A percentile compares a stretch with the other conserved stretches of the same genome.
Evolutionary conservation across 176 grass and related monocot species (phyloP).

Genomic region (Coix lacrymajobi): DNA sequence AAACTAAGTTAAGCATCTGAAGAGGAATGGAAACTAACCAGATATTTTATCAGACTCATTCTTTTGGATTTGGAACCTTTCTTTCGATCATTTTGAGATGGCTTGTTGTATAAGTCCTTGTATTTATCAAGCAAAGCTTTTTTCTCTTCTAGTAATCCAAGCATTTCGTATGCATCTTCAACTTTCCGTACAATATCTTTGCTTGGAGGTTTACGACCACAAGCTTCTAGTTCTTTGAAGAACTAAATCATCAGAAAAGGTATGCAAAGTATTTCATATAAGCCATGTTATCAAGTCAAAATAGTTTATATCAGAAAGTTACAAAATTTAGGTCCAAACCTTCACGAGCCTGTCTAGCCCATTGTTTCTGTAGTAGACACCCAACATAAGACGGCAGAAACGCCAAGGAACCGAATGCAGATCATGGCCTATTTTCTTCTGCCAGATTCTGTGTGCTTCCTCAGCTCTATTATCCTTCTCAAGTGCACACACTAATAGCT

Average conservation of each 20-base stretch:
- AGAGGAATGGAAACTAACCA: slow-evolving; percentile 17
- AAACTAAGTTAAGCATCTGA: background rate
- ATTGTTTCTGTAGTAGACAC: slow-evolving; percentile 92
- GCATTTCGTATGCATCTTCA: slow-evolving; percentile 78
- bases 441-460: slow-evolving; percentile 82
- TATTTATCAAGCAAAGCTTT: slow-evolving; percentile 61
- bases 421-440: slow-evolving; percentile 67
- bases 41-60: slow-evolving; percentile 1
- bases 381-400: slow-evolving; percentile 76
- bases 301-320: slow-evolving; percentile 1
- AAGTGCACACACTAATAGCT: slow-evolving; percentile 72
- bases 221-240: slow-evolving; percentile 64
- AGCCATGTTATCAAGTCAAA: background rate
- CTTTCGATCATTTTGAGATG: slow-evolving; percentile 27
- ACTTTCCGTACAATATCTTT: slow-evolving; percentile 73
- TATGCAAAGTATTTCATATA: slow-evolving; percentile 7
- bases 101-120: slow-evolving; percentile 45
- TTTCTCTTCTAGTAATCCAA: slow-evolving; percentile 74
- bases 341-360: slow-evolving; percentile 66
- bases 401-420: slow-evolving; percentile 77
- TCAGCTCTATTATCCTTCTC: slow-evolving; percentile 97
- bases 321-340: slow-evolving; percentile 31
- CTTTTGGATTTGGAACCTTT: background rate
- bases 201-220: slow-evolving; percentile 54
- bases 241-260: slow-evolving; percentile 38